Evolutionary conservation across 2,329 filamentous ascomycete species (phyloP).

Genomic region (Lasiodiplodia citricola): DNA sequence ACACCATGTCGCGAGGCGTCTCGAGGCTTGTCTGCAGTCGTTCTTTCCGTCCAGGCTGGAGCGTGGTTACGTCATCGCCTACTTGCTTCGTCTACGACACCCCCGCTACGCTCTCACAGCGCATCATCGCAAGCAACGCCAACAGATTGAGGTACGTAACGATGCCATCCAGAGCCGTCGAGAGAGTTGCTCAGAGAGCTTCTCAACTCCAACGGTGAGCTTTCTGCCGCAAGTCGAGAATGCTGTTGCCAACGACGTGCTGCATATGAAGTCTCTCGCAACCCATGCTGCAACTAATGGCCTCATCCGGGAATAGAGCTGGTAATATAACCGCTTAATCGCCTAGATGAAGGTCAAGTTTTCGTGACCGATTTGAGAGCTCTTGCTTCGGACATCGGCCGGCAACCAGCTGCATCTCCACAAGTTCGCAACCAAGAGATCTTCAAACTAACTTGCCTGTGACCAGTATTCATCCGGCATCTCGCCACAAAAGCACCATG

Average conservation of each 20-base stretch:
- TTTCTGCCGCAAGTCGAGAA: neutral
- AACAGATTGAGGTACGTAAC: constrained; percentile 6
- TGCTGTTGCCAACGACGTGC: neutral
- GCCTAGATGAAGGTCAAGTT: neutral
- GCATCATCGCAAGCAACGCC: neutral
- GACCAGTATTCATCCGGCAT: neutral
- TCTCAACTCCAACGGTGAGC: constrained; percentile 11
- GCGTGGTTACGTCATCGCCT: constrained; percentile 17
- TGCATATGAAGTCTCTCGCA: neutral
- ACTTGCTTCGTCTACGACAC: neutral
- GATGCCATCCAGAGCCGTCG: neutral
- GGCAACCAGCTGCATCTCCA: neutral
- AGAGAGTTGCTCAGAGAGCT: constrained; percentile 1
- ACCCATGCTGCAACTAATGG: neutral
- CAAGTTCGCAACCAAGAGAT: neutral
- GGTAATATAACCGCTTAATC: no score
- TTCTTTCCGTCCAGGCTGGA: neutral
- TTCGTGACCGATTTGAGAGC: neutral
- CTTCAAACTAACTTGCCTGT: neutral
- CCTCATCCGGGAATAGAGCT: neutral
- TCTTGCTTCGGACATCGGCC: neutral
- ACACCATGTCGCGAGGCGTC: neutral
- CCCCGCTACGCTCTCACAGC: neutral
- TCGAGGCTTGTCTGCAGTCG: neutral
- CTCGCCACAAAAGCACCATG: constrained; percentile 35